These are phyloP conservation scores for Penicillium sp. DNA, from an alignment of 2,329 filamentous ascomycete species.

Conservation along the genomic window DNA sequence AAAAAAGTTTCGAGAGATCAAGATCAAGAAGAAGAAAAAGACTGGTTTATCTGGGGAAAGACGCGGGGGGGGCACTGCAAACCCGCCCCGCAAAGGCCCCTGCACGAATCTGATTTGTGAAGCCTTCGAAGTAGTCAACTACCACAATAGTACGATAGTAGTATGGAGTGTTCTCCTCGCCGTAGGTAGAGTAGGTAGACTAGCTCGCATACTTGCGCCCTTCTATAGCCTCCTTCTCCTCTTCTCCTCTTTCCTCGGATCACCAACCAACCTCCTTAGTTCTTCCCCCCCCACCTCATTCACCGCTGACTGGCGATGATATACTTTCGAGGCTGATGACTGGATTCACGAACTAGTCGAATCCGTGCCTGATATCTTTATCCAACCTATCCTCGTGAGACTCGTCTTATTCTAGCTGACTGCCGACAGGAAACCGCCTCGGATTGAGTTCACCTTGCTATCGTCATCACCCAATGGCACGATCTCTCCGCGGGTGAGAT, in stretches of 20 bases:
- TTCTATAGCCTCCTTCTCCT: conserved; percentile 4
- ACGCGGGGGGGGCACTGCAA: conserved; percentile 11
- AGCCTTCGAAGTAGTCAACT: background rate
- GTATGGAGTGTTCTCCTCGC: no score
- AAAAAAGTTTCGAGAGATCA: background rate
- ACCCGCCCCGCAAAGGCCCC: conserved; percentile 22
- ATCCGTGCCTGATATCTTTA: background rate
- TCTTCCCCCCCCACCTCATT: background rate
- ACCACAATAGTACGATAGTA: no score
- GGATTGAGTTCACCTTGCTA: background rate
- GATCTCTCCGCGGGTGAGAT: background rate
- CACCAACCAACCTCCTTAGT: background rate
- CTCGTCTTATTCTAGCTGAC: background rate
- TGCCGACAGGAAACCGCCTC: background rate
- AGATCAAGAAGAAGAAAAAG: background rate
- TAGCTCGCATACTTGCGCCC: background rate
- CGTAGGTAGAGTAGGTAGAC: no score
- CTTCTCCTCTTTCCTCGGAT: background rate
- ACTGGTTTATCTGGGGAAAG: conserved; percentile 23
- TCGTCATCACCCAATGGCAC: conserved; percentile 6
- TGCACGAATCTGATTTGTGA: conserved; percentile 9
- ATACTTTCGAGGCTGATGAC: background rate
- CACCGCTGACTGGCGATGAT: background rate
- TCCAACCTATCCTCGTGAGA: background rate
- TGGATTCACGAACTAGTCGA: background rate